These are phyloP conservation scores for Botrytis galanthina DNA, from an alignment of 2,329 filamentous ascomycete species.

Conservation along the genomic window DNA sequence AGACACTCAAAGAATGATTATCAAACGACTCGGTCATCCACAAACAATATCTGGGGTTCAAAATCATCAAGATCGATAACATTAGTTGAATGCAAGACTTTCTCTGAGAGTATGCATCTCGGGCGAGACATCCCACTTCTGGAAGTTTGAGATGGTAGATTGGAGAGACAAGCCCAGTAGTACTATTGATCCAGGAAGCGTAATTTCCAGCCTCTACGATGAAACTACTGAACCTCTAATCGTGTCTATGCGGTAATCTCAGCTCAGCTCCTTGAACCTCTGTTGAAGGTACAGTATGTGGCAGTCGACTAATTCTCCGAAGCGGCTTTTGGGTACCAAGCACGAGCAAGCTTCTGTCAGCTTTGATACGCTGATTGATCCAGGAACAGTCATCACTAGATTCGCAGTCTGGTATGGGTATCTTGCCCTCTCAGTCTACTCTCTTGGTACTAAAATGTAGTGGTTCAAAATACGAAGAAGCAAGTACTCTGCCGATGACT, in stretches of 20 bases:
- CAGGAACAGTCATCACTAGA: conserved; percentile 22
- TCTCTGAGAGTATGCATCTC: not conserved
- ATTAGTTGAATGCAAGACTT: not conserved
- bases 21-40: not conserved
- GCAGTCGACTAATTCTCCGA: conserved; percentile 24
- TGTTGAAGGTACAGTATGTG: conserved; percentile 13
- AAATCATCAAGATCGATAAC: not conserved
- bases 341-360: conserved; percentile 2
- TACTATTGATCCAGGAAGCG: not conserved
- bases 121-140: not conserved
- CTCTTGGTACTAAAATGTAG: not conserved
- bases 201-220: not conserved
- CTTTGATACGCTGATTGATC: conserved; percentile 20
- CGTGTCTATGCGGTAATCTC: not conserved
- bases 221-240: not conserved
- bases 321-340: conserved; percentile 12
- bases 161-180: not conserved
- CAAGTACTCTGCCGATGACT: conserved; percentile 6
- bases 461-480: not conserved
- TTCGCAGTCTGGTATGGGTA: not conserved
- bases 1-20: not conserved
- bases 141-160: not conserved
- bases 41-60: not conserved
- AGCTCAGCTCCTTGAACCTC: not conserved
- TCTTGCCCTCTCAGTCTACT: not conserved